phyloP scores from a whole-genome alignment of 495 filamentous ascomycete genomes.

The Schizothecium vesticola region DNA sequence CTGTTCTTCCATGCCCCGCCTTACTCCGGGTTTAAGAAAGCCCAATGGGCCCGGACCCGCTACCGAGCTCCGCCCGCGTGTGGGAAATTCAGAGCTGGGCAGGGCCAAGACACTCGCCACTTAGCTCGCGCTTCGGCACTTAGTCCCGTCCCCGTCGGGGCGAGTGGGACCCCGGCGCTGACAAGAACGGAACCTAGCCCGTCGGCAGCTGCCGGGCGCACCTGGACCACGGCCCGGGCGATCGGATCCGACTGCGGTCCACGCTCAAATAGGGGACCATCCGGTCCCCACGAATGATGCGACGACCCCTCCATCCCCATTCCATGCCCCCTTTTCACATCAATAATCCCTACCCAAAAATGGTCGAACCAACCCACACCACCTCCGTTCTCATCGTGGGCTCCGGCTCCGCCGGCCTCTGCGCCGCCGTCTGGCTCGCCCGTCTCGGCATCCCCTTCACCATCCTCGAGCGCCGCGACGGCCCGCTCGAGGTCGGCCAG shows the following conservation, averaged over 20 bases:
- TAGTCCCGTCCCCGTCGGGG: not conserved
- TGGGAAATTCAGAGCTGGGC: not conserved
- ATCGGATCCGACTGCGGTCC: not conserved
- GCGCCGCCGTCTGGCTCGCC: slow-evolving; percentile 62
- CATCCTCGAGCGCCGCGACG: slow-evolving; percentile 57
- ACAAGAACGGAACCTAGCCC: not conserved
- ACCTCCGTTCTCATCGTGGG: slow-evolving; percentile 60
- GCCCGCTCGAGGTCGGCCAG: slow-evolving; percentile 62
- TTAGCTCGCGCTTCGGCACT: not conserved
- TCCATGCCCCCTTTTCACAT: too few relatives aligned
- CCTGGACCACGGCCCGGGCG: not conserved
- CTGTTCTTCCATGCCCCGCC: not conserved
- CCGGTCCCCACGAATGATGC: not conserved
- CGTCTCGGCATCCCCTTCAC: slow-evolving; percentile 54
- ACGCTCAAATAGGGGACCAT: not conserved
- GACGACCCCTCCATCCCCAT: not conserved
- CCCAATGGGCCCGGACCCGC: not conserved
- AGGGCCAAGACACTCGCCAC: not conserved
- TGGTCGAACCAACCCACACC: slow-evolving; percentile 24
- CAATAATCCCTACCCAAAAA: not conserved
- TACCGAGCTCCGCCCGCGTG: not conserved
- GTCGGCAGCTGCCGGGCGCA: not conserved
- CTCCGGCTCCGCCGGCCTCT: slow-evolving; percentile 64
- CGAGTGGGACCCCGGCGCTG: not conserved
- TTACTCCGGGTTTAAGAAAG: not conserved